phyloP scores from a whole-genome alignment of 495 filamentous ascomycete genomes.

The Penicillium coffeae region DNA sequence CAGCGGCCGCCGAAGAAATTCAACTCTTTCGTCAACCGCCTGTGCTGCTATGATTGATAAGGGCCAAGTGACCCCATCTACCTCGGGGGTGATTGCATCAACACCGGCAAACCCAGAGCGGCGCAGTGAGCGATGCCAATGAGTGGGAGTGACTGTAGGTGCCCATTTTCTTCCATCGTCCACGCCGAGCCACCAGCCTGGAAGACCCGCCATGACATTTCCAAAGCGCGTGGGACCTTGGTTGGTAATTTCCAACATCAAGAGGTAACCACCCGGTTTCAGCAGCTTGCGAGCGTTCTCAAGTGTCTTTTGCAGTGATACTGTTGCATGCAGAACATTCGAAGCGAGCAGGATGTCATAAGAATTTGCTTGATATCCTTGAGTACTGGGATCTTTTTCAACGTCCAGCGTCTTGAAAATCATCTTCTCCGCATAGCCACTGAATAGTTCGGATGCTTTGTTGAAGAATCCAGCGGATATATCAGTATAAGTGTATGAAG shows the following conservation, averaged over 20 bases:
- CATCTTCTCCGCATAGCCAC: no score
- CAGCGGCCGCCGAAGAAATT: slow-evolving; percentile 18
- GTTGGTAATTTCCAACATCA: neutral
- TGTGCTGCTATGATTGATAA: slow-evolving; percentile 37
- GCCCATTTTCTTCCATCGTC: neutral
- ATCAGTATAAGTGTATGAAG: slow-evolving; percentile 45
- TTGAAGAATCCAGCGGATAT: no score
- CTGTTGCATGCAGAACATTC: neutral
- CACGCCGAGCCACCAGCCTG: neutral
- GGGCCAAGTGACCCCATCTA: neutral
- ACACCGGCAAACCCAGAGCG: neutral
- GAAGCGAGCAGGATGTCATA: slow-evolving; percentile 5
- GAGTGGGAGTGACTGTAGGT: neutral
- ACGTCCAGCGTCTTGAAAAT: neutral
- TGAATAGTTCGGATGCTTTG: no score
- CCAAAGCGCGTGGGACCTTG: neutral
- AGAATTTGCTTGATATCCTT: neutral
- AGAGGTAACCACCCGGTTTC: neutral
- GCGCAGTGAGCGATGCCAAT: neutral
- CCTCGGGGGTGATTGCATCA: neutral
- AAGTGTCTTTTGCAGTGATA: neutral
- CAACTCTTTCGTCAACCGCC: slow-evolving; percentile 35
- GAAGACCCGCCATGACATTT: neutral
- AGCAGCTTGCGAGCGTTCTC: neutral
- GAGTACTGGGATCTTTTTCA: neutral